phyloP scores from a whole-genome alignment of 1,284 basidiomycete genomes.

The Trichosporon coremiiforme region DNA sequence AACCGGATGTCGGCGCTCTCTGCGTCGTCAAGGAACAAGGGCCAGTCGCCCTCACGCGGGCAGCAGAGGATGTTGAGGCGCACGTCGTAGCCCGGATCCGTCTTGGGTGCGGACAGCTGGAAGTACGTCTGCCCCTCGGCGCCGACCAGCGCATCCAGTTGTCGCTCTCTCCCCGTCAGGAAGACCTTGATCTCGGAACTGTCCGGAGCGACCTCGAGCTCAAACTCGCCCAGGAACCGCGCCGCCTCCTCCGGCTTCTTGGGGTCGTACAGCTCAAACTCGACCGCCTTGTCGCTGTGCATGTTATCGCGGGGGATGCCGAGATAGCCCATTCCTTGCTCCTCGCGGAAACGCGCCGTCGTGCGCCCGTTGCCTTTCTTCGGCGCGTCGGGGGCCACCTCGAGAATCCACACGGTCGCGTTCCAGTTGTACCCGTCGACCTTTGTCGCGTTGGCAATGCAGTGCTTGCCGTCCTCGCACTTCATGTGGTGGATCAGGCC shows the following conservation, averaged over 20 bases:
- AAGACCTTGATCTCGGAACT: slow-evolving; percentile 44
- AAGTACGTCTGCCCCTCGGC: slow-evolving; percentile 22
- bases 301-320: slow-evolving; percentile 34
- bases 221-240: slow-evolving; percentile 36
- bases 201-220: slow-evolving; percentile 46
- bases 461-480: slow-evolving; percentile 47
- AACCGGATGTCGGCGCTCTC: slow-evolving; percentile 53
- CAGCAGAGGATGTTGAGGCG: slow-evolving; percentile 55
- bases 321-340: slow-evolving; percentile 47
- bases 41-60: slow-evolving; percentile 53
- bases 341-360: slow-evolving; percentile 41
- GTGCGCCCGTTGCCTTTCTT: slow-evolving; percentile 31
- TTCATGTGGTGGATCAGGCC: slow-evolving; percentile 52
- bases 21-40: slow-evolving; percentile 53
- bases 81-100: slow-evolving; percentile 41
- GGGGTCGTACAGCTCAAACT: slow-evolving; percentile 37
- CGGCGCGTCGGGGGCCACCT: slow-evolving; percentile 23
- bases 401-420: slow-evolving; percentile 41
- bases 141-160: slow-evolving; percentile 33
- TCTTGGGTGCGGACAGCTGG: slow-evolving; percentile 1
- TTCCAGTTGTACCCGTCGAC: slow-evolving; percentile 50
- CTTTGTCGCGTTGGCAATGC: slow-evolving; percentile 40
- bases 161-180: slow-evolving; percentile 39
- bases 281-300: slow-evolving; percentile 30
- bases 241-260: slow-evolving; percentile 28